phyloP scores from a whole-genome alignment of 352 stramenopile genomes.

The Blastocystis sp. region DNA sequence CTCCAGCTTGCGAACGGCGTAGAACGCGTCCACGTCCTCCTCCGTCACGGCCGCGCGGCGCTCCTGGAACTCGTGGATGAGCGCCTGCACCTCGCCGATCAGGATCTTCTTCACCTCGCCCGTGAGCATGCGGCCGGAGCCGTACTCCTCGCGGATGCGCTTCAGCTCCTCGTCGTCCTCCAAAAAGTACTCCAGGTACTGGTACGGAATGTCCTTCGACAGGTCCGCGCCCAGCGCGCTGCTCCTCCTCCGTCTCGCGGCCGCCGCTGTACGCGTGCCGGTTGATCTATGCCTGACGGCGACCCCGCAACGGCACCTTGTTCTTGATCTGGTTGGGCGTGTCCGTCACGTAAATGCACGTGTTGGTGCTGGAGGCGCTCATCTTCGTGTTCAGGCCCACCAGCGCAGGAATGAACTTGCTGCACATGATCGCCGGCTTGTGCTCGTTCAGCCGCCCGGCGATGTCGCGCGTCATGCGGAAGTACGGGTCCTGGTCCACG shows the following conservation, averaged over 20 bases:
- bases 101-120: slow-evolving; percentile 95
- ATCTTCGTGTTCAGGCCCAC: slow-evolving; percentile 95
- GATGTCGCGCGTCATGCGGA: slow-evolving; percentile 96
- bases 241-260: slow-evolving; percentile 93
- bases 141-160: slow-evolving; percentile 89
- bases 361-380: slow-evolving; percentile 89
- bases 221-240: slow-evolving; percentile 97
- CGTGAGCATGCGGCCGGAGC: slow-evolving; percentile 86
- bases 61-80: slow-evolving; percentile 90
- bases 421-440: slow-evolving; percentile 96
- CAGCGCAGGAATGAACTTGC: slow-evolving; percentile 98
- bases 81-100: slow-evolving; percentile 84
- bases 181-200: slow-evolving; percentile 98
- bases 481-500: slow-evolving; percentile 97
- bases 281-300: slow-evolving; percentile 77
- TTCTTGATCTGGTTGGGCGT: slow-evolving; percentile 88
- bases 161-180: slow-evolving; percentile 94
- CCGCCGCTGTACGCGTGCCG: slow-evolving; percentile 84
- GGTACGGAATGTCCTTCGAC: slow-evolving; percentile 94
- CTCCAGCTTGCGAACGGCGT: slow-evolving; percentile 85
- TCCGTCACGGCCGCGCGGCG: slow-evolving; percentile 87
- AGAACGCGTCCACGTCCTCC: slow-evolving; percentile 91
- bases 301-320: slow-evolving; percentile 78
- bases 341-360: slow-evolving; percentile 98
- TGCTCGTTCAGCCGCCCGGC: slow-evolving; percentile 90